Percentiles rank a stretch among this genome's conserved stretches.
Conservation (phyloP, 108 stramenopile species). For the Fistulifera pelliculosa region DNA sequence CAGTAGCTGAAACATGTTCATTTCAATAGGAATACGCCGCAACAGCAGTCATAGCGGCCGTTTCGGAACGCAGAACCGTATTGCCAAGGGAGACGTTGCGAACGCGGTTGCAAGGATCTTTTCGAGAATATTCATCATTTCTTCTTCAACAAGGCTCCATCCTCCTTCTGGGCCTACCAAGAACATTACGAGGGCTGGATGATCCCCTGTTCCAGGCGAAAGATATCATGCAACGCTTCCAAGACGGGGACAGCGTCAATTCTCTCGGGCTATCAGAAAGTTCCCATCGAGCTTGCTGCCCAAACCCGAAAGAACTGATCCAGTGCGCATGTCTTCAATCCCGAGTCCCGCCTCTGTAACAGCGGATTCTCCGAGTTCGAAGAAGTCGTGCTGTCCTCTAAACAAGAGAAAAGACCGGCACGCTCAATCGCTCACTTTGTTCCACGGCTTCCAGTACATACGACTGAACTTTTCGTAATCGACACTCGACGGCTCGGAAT, state of each 20-base stretch:
- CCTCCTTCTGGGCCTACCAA: slow-evolving; percentile 82
- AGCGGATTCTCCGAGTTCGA: background rate
- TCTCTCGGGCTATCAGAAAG: slow-evolving; percentile 58
- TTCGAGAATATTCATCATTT: slow-evolving; percentile 25
- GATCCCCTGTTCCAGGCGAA: too few species aligned
- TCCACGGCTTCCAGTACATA: slow-evolving; percentile 73
- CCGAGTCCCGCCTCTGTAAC: background rate
- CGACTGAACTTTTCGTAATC: slow-evolving; percentile 31
- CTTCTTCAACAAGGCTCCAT: slow-evolving; percentile 65
- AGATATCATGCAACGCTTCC: slow-evolving; percentile 22
- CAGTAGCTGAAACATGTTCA: too few species aligned
- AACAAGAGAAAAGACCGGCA: slow-evolving; percentile 23
- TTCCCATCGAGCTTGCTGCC: background rate
- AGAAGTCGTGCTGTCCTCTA: background rate
- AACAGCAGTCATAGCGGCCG: slow-evolving; percentile 56
- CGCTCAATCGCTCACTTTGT: slow-evolving; percentile 70
- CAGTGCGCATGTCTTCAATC: too few species aligned
- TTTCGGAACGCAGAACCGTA: slow-evolving; percentile 64
- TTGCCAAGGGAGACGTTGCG: slow-evolving; percentile 60
- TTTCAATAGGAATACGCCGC: slow-evolving; percentile 33
- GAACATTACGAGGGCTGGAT: slow-evolving; percentile 21
- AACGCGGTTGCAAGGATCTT: slow-evolving; percentile 12
- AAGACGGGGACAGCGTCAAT: slow-evolving; percentile 34
- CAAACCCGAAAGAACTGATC: background rate
- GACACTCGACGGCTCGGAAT: slow-evolving; percentile 12